phyloP scores from a whole-genome alignment of 1,284 basidiomycete genomes.

The Naganishia albida region DNA sequence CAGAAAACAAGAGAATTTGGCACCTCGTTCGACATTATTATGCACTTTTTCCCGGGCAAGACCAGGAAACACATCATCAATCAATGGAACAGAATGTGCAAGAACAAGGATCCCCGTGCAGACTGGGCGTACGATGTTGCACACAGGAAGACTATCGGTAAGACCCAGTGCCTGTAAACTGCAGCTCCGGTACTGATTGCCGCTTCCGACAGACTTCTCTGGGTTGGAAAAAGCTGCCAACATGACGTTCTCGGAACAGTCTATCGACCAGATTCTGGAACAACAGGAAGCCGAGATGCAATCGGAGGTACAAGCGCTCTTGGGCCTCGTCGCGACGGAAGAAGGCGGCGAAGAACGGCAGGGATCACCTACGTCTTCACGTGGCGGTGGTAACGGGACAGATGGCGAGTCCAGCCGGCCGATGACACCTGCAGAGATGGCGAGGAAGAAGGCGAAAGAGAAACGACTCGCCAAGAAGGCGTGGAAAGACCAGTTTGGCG shows the following conservation, averaged over 20 bases:
- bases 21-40: slow-evolving; percentile 55
- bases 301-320: slow-evolving; percentile 14
- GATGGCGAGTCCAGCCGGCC: slow-evolving; percentile 17
- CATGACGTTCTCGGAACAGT: slow-evolving; percentile 20
- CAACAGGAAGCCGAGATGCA: slow-evolving; percentile 26
- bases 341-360: slow-evolving; percentile 15
- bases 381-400: slow-evolving; percentile 14
- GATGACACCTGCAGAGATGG: slow-evolving; percentile 6
- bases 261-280: slow-evolving; percentile 25
- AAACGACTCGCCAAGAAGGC: slow-evolving; percentile 15
- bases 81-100: slow-evolving; percentile 51
- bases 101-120: slow-evolving; percentile 37
- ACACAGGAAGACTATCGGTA: slow-evolving; percentile 27
- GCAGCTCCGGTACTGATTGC: neutral
- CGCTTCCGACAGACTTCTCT: neutral
- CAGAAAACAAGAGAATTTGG: slow-evolving; percentile 50
- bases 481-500: slow-evolving; percentile 14
- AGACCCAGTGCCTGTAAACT: neutral
- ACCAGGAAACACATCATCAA: slow-evolving; percentile 50
- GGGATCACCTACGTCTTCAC: slow-evolving; percentile 16
- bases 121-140: slow-evolving; percentile 26
- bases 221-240: slow-evolving; percentile 24
- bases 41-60: slow-evolving; percentile 49
- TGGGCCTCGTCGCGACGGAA: slow-evolving; percentile 11
- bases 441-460: slow-evolving; percentile 4